Conservation (phyloP, 164 flowering plant genomes). For the Magnolia kwangsiensis region DNA sequence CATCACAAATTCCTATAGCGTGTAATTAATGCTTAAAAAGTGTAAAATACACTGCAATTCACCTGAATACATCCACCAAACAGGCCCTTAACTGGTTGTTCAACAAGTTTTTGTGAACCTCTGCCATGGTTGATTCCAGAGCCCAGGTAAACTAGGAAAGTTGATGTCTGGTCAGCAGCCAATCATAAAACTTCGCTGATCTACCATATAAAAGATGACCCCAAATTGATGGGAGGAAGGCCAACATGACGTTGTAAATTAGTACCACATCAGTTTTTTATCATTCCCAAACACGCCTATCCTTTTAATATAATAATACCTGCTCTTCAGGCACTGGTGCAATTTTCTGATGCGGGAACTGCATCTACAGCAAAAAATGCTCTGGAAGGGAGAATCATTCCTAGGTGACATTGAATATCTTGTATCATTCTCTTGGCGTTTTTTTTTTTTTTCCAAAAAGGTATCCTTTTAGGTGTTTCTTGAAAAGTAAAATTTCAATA, state of each 20-base stretch:
- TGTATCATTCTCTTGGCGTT: constrained; percentile 9
- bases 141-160: not conserved
- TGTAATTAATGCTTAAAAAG: too few relatives aligned
- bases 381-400: constrained; percentile 92
- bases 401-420: constrained; percentile 60
- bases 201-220: not conserved
- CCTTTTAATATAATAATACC: not conserved
- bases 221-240: not conserved
- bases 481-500: not conserved
- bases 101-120: not conserved
- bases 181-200: not conserved
- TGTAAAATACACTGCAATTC: too few relatives aligned
- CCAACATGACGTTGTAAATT: not conserved
- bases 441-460: not conserved
- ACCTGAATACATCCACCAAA: too few relatives aligned
- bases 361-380: constrained; percentile 84
- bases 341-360: constrained; percentile 80
- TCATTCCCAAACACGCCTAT: not conserved
- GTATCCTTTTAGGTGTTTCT: not conserved
- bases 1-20: too few relatives aligned
- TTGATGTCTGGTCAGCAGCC: not conserved
- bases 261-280: not conserved
- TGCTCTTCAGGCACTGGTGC: constrained; percentile 74
- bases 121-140: not conserved
- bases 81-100: not conserved